These are phyloP conservation scores for Mycena galopus DNA, from an alignment of 768 basidiomycete genomes.

Conservation along the genomic window DNA sequence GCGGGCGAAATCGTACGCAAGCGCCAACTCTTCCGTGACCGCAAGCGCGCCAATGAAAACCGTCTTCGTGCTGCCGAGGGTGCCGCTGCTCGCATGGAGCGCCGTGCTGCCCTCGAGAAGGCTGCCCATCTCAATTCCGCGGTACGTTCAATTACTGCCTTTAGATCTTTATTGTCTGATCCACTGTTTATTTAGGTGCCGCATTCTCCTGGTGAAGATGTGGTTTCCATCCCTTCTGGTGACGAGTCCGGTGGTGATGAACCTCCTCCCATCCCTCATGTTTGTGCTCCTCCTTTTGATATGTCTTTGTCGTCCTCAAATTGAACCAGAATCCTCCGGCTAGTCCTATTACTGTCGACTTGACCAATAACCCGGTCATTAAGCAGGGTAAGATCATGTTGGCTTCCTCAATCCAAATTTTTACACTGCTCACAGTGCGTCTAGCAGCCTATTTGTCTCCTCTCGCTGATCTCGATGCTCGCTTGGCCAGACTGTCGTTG, in stretches of 20 bases:
- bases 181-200: neutral
- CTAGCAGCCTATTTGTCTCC: neutral
- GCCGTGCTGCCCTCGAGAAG: neutral
- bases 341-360: neutral
- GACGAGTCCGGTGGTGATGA: neutral
- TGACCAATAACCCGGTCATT: neutral
- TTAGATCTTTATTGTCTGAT: no score
- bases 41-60: neutral
- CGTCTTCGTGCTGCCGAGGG: neutral
- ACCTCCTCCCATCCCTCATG: neutral
- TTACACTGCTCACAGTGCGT: neutral
- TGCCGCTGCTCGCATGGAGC: neutral
- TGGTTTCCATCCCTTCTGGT: neutral
- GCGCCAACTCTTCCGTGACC: slow-evolving; percentile 8
- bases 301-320: neutral
- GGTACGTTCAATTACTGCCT: neutral
- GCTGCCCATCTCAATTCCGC: neutral
- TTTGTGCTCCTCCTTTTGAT: neutral
- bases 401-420: neutral
- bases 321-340: neutral
- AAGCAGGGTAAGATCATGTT: neutral
- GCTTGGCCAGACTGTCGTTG: neutral
- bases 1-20: neutral
- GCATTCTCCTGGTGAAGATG: neutral
- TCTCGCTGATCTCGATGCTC: slow-evolving; percentile 7